phyloP scores from a whole-genome alignment of 345 rosid genomes.

The Erysimum cheiranthoides region DNA sequence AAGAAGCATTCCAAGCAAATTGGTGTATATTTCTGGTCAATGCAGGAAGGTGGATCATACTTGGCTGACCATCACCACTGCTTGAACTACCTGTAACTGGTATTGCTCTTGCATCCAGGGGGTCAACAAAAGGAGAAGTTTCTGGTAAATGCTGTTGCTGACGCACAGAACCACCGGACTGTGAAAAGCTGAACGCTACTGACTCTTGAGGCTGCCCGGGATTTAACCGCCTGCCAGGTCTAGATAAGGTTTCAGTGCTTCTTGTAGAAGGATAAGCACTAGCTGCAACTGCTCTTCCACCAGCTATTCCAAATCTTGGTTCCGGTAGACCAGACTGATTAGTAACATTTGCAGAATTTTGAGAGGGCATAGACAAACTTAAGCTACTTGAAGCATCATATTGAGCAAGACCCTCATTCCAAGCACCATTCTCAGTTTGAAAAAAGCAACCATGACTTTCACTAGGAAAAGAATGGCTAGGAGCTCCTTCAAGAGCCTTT shows the following conservation, averaged over 20 bases:
- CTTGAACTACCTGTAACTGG: slow-evolving; percentile 38
- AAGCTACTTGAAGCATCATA: slow-evolving; percentile 65
- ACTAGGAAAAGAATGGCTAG: slow-evolving; percentile 65
- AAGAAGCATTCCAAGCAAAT: slow-evolving; percentile 64
- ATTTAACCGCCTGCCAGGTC: slow-evolving; percentile 61
- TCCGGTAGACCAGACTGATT: slow-evolving; percentile 52
- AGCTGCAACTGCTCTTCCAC: slow-evolving; percentile 51
- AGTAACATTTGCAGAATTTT: slow-evolving; percentile 47
- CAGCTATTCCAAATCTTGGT: slow-evolving; percentile 59
- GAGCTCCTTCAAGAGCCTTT: slow-evolving; percentile 83
- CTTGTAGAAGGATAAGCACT: slow-evolving; percentile 59
- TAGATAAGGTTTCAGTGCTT: slow-evolving; percentile 48
- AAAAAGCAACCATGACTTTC: slow-evolving; percentile 68
- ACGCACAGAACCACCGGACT: slow-evolving; percentile 50
- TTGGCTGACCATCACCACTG: slow-evolving; percentile 55
- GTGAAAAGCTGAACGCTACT: slow-evolving; percentile 53
- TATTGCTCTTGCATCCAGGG: slow-evolving; percentile 57
- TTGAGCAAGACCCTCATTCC: slow-evolving; percentile 50
- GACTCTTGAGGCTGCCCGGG: slow-evolving; percentile 56
- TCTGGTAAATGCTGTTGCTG: slow-evolving; percentile 48
- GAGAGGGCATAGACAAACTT: slow-evolving; percentile 61
- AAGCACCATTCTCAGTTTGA: slow-evolving; percentile 56
- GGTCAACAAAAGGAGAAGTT: slow-evolving; percentile 48
- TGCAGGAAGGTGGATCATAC: slow-evolving; percentile 50
- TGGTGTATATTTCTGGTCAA: slow-evolving; percentile 56